Conservation (phyloP, 108 stramenopile genomes). For the Discostella stelligeroides region DNA sequence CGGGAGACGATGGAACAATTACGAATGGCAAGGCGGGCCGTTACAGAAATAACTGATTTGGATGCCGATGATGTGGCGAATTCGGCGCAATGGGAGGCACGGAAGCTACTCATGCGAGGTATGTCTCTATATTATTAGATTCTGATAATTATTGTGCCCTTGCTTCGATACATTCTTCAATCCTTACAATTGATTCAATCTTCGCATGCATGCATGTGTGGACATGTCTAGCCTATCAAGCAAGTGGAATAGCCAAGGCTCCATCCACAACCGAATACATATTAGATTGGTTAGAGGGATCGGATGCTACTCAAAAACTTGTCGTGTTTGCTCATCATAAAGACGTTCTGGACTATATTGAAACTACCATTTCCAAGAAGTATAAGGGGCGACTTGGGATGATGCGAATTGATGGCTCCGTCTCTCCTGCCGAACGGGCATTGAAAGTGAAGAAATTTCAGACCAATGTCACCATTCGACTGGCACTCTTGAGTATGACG, state of each 20-base stretch:
- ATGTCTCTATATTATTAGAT: not conserved
- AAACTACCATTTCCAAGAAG: constrained; percentile 56
- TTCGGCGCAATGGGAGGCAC: constrained; percentile 59
- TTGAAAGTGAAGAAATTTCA: constrained; percentile 84
- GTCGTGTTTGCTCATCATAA: constrained; percentile 93
- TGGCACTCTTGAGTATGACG: constrained; percentile 87
- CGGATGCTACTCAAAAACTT: constrained; percentile 67
- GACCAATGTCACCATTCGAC: constrained; percentile 60
- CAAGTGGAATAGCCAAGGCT: constrained; percentile 83
- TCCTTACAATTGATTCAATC: not conserved
- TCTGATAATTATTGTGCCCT: too few species aligned
- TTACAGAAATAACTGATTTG: constrained; percentile 41
- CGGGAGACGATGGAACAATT: constrained; percentile 48
- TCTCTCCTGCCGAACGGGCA: constrained; percentile 76
- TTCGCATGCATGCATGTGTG: too few species aligned
- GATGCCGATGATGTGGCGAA: constrained; percentile 56
- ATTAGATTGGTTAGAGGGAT: constrained; percentile 70
- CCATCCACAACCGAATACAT: constrained; percentile 71
- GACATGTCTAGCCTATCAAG: constrained; percentile 68
- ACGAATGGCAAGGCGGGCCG: constrained; percentile 44
- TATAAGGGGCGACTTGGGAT: constrained; percentile 59
- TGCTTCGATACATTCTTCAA: not conserved
- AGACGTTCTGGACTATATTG: constrained; percentile 78
- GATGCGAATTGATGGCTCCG: constrained; percentile 89
- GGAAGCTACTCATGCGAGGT: constrained; percentile 71